Evolutionary conservation across 805 yeast species (phyloP).

Genomic region (Wickerhamiella siamensis): DNA sequence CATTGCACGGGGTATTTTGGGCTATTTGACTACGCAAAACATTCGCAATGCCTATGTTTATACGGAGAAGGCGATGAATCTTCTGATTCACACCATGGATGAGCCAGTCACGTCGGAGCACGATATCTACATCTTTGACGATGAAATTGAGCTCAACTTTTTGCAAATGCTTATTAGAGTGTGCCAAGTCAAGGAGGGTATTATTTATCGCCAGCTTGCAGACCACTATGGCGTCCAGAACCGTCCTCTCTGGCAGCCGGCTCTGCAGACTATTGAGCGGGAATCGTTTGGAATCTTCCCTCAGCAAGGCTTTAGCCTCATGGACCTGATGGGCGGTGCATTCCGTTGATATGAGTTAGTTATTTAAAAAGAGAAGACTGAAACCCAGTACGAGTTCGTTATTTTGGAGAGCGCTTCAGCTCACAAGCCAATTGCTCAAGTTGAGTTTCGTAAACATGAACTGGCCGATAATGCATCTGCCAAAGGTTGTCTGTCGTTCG

Average conservation of each 20-base stretch:
- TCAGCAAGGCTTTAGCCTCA: conserved; percentile 38
- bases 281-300: conserved; percentile 45
- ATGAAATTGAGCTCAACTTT: conserved; percentile 44
- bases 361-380: too few species aligned
- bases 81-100: conserved; percentile 20
- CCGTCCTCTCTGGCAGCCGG: conserved; percentile 27
- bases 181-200: conserved; percentile 39
- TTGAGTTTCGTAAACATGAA: not conserved
- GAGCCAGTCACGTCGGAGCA: conserved; percentile 14
- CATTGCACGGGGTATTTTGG: conserved; percentile 50
- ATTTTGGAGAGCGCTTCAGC: too few species aligned
- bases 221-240: conserved; percentile 32
- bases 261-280: conserved; percentile 45
- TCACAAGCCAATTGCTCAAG: too few species aligned
- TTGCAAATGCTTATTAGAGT: conserved; percentile 50
- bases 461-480: conserved; percentile 20
- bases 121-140: conserved; percentile 28
- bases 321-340: conserved; percentile 65
- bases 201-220: conserved; percentile 40
- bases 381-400: not conserved
- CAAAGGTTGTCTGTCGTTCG: conserved; percentile 21
- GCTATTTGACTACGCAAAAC: conserved; percentile 57
- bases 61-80: conserved; percentile 26
- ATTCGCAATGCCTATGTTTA: conserved; percentile 41
- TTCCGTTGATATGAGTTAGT: conserved; percentile 17